Base-by-base conservation (phyloP, 192 early-diverging fungal species). In the Podila epicladia region DNA sequence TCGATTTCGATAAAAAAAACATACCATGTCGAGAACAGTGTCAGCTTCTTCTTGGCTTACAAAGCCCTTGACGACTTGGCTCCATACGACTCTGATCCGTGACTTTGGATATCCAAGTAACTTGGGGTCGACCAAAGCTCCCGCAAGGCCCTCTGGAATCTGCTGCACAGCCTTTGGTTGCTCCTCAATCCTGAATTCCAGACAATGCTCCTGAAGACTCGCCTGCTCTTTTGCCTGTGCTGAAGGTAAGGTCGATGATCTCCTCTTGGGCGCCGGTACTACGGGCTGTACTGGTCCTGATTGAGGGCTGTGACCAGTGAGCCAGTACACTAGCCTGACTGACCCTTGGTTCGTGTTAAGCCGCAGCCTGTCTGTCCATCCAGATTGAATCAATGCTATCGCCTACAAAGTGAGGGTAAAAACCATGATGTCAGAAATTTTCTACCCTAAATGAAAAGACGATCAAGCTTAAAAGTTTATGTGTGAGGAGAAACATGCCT, bases 41-140 rank as follows among this genome's bases (percentile, higher is more conserved):
- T 35, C 58, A 0, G 57, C 61, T 22, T 73, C 71, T 4, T 64
- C 48, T 24, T 72, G 71, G 19, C 60, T 15, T 5, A 80, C 71
- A 15, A 73, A 33, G 3, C 71, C 71, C 37, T 80, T 80, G 29
- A 51, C 62, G 11, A 80, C 67, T 37, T 80, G 77, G 32, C 77
- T 73, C 86, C 86, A 87, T 3, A 82, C 64, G 3, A 85, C 71
- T 26, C 73, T 82, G 17, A 87, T 74, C 29, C 61, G 67, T 12
- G 83, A 75, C 66, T 85, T 87, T 7, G 86, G 86, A 33, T 87
- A 87, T 57, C 85, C 85, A 8, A 87, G 73, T 0, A 82, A 62
- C 50, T 87, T 87, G 19, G 75, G 61, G 58, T 80, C 77, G 7
- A 80, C 77, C 15, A 80, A 62, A 28, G 77, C 77, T 3, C 77